Evolutionary conservation across 495 filamentous ascomycete genomes (phyloP).

Genomic region (Lepraria neglecta): DNA sequence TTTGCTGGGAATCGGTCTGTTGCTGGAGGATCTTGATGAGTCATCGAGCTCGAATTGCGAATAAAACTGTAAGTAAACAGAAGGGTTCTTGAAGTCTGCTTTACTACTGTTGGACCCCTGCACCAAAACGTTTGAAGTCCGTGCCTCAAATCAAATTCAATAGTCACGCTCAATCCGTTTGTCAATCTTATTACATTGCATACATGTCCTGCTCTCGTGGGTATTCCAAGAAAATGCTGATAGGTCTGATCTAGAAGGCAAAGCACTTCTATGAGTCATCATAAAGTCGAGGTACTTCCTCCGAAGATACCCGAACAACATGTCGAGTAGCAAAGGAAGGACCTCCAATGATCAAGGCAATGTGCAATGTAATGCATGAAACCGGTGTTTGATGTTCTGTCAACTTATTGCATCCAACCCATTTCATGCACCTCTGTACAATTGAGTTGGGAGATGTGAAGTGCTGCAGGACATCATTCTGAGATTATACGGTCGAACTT

Average conservation of each 20-base stretch:
- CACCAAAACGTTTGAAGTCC: too few species aligned
- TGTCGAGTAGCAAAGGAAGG: conserved; percentile 23
- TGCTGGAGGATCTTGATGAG: too few species aligned
- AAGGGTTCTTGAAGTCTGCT: too few species aligned
- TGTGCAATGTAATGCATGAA: conserved; percentile 22
- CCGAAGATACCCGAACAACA: conserved; percentile 18
- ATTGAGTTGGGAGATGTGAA: conserved; percentile 3
- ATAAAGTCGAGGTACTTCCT: conserved; percentile 13
- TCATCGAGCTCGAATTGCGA: too few species aligned
- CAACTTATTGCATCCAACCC: conserved; percentile 15
- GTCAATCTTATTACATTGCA: too few species aligned
- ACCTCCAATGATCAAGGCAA: conserved; percentile 25
- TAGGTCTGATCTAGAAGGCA: neutral
- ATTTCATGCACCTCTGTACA: neutral
- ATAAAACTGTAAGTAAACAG: too few species aligned
- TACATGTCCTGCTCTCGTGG: neutral
- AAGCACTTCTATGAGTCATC: neutral
- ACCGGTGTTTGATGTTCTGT: conserved; percentile 20
- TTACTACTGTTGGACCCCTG: too few species aligned
- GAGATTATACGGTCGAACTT: conserved; percentile 59
- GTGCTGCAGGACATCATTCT: conserved; percentile 38
- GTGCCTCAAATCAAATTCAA: too few species aligned
- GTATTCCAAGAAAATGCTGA: too few species aligned
- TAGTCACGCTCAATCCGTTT: too few species aligned
- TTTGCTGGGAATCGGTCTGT: too few species aligned